Evolutionary conservation across 2,329 filamentous ascomycete genomes (phyloP), one percentile per base, ranked within the genome.

Genomic region (Dothiorella sarmentorum): DNA sequence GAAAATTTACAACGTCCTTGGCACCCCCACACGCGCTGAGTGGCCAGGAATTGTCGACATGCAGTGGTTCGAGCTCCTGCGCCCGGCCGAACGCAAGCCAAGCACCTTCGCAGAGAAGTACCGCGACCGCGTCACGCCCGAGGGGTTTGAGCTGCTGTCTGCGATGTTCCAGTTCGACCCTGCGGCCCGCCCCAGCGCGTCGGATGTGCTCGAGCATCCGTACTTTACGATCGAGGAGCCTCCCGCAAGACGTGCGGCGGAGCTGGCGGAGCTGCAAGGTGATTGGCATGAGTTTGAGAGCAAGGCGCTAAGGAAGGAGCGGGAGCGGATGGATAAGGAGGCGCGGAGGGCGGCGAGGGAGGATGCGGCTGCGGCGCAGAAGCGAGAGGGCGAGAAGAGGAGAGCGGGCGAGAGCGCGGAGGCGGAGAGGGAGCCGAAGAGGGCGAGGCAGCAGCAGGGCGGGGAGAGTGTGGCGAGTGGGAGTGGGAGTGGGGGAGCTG

Each of bases 241-340:
- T 17, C 73, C 79, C 58, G 80, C 92, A 20, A 83, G 83, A 67
- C 90, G 95, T 68, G 90, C 91, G 38, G 79, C 87, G 63, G 92
- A 96, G 85, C 82, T 99, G 51, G 85, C 87, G 61, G 79, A 86
- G 49, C 82, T 99, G 27, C 85, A 94, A 66, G 94, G 94, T 20
- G 94, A 99, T 67, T 99, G 94, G 94, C 94, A 99, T 70, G 94
- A 99, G 71, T 96, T 97, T 68, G 94, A 99, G 76, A 96, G 91
- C 58, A 99, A 99, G 76, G 92, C 91, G 15, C 80, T 96, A 24
- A 83, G 94, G 29, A 94, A 94, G 65, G 92, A 97, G 72, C 93
- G 91, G 66, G 90, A 94, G 71, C 84, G 84, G 57, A 75, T 76
- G 59, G 84, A 87, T 61, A 80, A 81, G 62, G 83, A 85, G 66